Evolutionary conservation across 2,329 filamentous ascomycete genomes (phyloP).

Genomic region (Exophiala bonariae): DNA sequence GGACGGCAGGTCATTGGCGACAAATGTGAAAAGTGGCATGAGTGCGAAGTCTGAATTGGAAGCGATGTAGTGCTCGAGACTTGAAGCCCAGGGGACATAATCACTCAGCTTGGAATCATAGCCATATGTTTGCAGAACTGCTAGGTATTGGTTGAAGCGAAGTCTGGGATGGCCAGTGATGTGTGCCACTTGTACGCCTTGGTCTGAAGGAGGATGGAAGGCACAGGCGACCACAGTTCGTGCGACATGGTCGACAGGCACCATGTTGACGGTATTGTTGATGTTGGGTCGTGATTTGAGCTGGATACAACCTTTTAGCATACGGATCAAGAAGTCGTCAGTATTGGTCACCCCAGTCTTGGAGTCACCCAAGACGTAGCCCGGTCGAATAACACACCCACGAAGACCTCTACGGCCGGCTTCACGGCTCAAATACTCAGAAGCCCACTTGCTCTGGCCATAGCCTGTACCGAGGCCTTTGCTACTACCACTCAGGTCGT

Average conservation of each 20-base stretch:
- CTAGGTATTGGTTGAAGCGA: conserved; percentile 75
- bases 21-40: conserved; percentile 74
- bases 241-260: conserved; percentile 82
- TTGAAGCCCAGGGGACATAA: conserved; percentile 68
- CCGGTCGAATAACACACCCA: conserved; percentile 76
- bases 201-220: conserved; percentile 57
- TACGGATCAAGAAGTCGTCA: conserved; percentile 86
- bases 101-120: conserved; percentile 67
- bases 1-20: conserved; percentile 67
- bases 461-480: conserved; percentile 82
- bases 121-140: conserved; percentile 68
- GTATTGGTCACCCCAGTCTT: conserved; percentile 71
- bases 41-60: conserved; percentile 65
- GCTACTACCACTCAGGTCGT: conserved; percentile 75
- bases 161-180: conserved; percentile 78
- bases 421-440: conserved; percentile 70
- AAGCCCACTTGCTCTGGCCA: conserved; percentile 87
- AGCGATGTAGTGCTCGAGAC: conserved; percentile 68
- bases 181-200: conserved; percentile 65
- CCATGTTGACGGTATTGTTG: conserved; percentile 82
- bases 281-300: conserved; percentile 72
- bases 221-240: conserved; percentile 75
- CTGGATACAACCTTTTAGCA: conserved; percentile 86
- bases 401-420: conserved; percentile 74
- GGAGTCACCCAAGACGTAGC: conserved; percentile 78